Conservation (phyloP, 768 basidiomycete genomes). For the Tulasnella calospora region DNA sequence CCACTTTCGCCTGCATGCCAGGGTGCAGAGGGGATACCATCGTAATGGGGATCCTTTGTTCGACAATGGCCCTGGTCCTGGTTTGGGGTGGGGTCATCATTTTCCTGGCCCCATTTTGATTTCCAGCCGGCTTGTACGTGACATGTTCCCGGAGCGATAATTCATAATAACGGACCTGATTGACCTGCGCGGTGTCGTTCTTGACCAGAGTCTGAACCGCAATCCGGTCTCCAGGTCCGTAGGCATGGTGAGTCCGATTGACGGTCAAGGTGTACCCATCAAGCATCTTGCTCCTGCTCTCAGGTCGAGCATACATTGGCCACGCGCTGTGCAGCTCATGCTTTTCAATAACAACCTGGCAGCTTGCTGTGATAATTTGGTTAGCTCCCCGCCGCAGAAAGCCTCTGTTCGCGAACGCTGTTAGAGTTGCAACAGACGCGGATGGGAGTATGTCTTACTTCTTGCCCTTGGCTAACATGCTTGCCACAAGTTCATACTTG, state of each 20-base stretch:
- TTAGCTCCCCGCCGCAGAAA: slow-evolving; percentile 78
- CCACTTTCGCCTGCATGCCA: slow-evolving; percentile 64
- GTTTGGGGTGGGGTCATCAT: slow-evolving; percentile 48
- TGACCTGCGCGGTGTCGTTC: slow-evolving; percentile 61
- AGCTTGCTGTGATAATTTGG: slow-evolving; percentile 58
- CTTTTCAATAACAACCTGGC: slow-evolving; percentile 80
- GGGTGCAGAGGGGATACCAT: slow-evolving; percentile 60
- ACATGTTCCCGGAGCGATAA: slow-evolving; percentile 73
- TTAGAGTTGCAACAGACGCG: slow-evolving; percentile 12
- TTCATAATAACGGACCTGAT: slow-evolving; percentile 78
- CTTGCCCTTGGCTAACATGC: slow-evolving; percentile 80
- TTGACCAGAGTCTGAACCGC: slow-evolving; percentile 65
- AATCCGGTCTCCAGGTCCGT: slow-evolving; percentile 80
- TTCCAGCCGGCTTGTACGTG: slow-evolving; percentile 53
- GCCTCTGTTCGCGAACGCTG: slow-evolving; percentile 45
- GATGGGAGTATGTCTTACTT: slow-evolving; percentile 42
- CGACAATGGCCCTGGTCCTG: slow-evolving; percentile 53
- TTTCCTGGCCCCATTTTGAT: slow-evolving; percentile 46
- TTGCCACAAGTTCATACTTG: slow-evolving; percentile 84
- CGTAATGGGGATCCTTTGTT: slow-evolving; percentile 63
- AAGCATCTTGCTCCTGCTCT: slow-evolving; percentile 56
- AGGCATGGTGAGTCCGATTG: slow-evolving; percentile 73
- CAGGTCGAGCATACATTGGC: slow-evolving; percentile 81
- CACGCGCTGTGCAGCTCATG: slow-evolving; percentile 91
- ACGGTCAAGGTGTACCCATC: slow-evolving; percentile 72